These are phyloP conservation scores for Microthyrium microscopicum DNA, from an alignment of 2,329 filamentous ascomycete species.

Conservation along the genomic window DNA sequence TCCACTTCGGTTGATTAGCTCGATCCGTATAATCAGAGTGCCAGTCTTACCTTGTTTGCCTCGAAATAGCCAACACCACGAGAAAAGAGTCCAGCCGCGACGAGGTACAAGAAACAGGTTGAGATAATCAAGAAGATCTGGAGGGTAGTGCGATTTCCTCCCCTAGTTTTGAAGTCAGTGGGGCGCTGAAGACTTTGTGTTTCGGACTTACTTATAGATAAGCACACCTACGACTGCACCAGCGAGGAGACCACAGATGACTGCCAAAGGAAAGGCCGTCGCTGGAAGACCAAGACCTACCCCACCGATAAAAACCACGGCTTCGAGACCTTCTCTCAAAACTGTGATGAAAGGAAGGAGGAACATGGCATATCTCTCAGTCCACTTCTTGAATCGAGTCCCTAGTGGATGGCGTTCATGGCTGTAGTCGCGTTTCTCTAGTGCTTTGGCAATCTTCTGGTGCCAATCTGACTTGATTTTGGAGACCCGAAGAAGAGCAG, in stretches of 20 bases:
- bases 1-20: constrained; percentile 37
- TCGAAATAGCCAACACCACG: constrained; percentile 62
- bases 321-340: constrained; percentile 54
- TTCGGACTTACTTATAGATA: constrained; percentile 52
- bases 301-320: constrained; percentile 71
- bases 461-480: constrained; percentile 81
- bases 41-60: constrained; percentile 30
- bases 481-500: constrained; percentile 61
- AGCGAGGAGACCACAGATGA: constrained; percentile 52
- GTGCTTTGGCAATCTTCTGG: constrained; percentile 57
- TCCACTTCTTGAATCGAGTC: constrained; percentile 41
- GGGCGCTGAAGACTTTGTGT: constrained; percentile 5
- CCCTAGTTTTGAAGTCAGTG: too few relatives aligned
- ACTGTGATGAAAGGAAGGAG: constrained; percentile 74
- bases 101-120: constrained; percentile 70
- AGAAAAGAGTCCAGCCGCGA: constrained; percentile 69
- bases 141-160: constrained; percentile 46
- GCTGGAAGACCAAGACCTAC: constrained; percentile 64
- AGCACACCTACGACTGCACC: constrained; percentile 53
- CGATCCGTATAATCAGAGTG: not conserved
- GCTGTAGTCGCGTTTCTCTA: constrained; percentile 38
- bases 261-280: constrained; percentile 59
- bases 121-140: constrained; percentile 70
- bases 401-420: constrained; percentile 19
- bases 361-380: constrained; percentile 75